Evolutionary conservation across 352 stramenopile genomes (phyloP), one percentile per base, ranked within the genome.

Genomic region (Peronospora belbahrii): DNA sequence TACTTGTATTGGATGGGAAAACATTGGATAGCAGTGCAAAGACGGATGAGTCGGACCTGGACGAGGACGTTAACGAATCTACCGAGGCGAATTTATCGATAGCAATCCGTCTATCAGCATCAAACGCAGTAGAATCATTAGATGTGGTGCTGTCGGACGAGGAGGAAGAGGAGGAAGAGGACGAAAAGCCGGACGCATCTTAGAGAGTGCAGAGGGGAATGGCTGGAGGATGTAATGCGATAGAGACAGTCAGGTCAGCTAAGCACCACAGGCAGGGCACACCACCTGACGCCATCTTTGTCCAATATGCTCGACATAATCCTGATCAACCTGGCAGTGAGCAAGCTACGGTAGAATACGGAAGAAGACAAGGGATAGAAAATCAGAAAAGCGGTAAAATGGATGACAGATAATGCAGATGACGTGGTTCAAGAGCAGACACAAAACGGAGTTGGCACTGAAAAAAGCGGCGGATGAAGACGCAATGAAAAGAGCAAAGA

Each of bases 1-100:
- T 34, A 36, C 54, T 70, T 42, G 43, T 43, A 8, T 52, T 47
- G 27, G 66, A 76, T 14, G 59, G 46, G 11, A 76, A 76, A 58
- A 31, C 44, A 55, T 48, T 82, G 48, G 69, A 81, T 51, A 62
- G 65, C 45, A 73, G 65, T 34, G 48, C 62, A 13, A 76, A 78
- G 56, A 76, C 65, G n/a, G 70, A 82, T 25, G 70, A 82, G 38
- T 76, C 67, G 9, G 70, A 82, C 9, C 52, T 56, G 13, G 70
- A 79, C 17, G 70, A 77, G 31, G 70, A 82, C 11, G 17, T 42
- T 4, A 64, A 49, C 37, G 67, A 50, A 48, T 48, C 47, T 31
- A 62, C 31, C 39, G 52, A 58, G 37, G 60, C 55, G 33, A 65
- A 70, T 20, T 9, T 62, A 37, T 58, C 57, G 24, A 63, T 59